Evolutionary conservation across 2,329 filamentous ascomycete species (phyloP), one percentile per base, ranked within the genome.

Genomic region (Clarireedia paspali): DNA sequence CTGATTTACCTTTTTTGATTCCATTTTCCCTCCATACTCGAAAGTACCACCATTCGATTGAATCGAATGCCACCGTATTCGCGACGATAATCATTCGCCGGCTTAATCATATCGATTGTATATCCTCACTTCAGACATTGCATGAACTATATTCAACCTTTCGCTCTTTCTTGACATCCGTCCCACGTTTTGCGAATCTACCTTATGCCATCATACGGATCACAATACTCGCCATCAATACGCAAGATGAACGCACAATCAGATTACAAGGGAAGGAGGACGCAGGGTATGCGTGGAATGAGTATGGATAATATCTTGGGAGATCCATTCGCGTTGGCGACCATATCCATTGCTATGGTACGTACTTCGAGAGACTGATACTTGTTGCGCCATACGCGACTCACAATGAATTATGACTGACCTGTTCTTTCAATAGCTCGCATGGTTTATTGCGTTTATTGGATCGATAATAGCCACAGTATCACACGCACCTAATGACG

Each of bases 301-400:
- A 87, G 82, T 72, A 73, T 91, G 72, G 88, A 88, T 70, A 95
- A 96, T 74, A 91, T 99, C 66, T 80, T 96, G 59, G 94, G 94
- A 66, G 92, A 99, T 74, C 94, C 94, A 5, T 97, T 99, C 73
- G 91, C 92, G 58, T 81, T 99, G 59, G 91, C 91, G 55, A 97
- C 94, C 38, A 83, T 95, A 62, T 96, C 92, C 57, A 96, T 97
- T 71, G 83, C 88, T 61, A 79, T 89, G 69, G 92, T 96, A 83
- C 72, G 90, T 67, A 36, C 34, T 23, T 34, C 12, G 17, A 10
- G n/a, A 54, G 44, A 20, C 47, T 20, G 45, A 54, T 42, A 49
- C 9, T 5, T 20, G 14, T n/a, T 49, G 52, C 52, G 45, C 24
- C 45, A 24, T 36, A 44, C 34, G n/a, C 26, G 15, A 17, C 5